A percentile compares a stretch with the other conserved stretches of the same genome.
Conservation (phyloP, 2,329 filamentous ascomycete genomes). For the Endoconidiophora polonica region DNA sequence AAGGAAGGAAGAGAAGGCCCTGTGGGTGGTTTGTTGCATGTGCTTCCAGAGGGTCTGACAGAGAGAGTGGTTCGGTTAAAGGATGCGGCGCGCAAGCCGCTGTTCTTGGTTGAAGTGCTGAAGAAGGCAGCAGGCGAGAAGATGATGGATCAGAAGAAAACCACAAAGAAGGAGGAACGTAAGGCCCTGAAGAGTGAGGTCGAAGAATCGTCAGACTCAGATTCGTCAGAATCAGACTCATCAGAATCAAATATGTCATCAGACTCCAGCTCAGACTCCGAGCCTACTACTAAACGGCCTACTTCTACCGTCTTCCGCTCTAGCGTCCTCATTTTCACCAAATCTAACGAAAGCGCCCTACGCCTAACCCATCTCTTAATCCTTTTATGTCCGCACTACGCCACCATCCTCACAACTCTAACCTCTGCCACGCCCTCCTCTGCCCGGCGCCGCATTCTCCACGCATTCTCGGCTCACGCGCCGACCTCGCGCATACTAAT, state of each 20-base stretch:
- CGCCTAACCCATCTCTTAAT: slow-evolving; percentile 67
- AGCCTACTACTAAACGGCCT: slow-evolving; percentile 14
- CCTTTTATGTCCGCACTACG: slow-evolving; percentile 44
- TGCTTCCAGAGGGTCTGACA: slow-evolving; percentile 42
- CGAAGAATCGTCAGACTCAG: not conserved
- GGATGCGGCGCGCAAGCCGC: slow-evolving; percentile 48
- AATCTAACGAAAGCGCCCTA: slow-evolving; percentile 75
- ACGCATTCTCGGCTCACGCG: slow-evolving; percentile 50
- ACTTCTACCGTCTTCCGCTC: slow-evolving; percentile 19
- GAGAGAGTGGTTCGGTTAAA: slow-evolving; percentile 16
- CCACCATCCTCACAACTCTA: slow-evolving; percentile 46
- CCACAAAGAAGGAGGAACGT: slow-evolving; percentile 20
- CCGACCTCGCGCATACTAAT: slow-evolving; percentile 58
- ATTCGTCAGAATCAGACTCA: slow-evolving; percentile 15
- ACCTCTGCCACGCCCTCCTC: slow-evolving; percentile 65
- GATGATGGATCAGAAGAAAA: not conserved
- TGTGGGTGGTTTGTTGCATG: slow-evolving; percentile 22
- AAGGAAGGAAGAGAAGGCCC: not conserved
- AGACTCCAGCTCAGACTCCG: slow-evolving; percentile 16
- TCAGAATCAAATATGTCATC: slow-evolving; percentile 18
- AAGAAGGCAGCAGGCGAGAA: slow-evolving; percentile 19
- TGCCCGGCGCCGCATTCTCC: slow-evolving; percentile 48
- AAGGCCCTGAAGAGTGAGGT: not conserved
- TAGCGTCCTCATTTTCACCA: slow-evolving; percentile 66
- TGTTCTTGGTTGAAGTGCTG: slow-evolving; percentile 47